Evolutionary conservation across 2,329 filamentous ascomycete genomes (phyloP).

Genomic region (Botryosphaeria dothidea): DNA sequence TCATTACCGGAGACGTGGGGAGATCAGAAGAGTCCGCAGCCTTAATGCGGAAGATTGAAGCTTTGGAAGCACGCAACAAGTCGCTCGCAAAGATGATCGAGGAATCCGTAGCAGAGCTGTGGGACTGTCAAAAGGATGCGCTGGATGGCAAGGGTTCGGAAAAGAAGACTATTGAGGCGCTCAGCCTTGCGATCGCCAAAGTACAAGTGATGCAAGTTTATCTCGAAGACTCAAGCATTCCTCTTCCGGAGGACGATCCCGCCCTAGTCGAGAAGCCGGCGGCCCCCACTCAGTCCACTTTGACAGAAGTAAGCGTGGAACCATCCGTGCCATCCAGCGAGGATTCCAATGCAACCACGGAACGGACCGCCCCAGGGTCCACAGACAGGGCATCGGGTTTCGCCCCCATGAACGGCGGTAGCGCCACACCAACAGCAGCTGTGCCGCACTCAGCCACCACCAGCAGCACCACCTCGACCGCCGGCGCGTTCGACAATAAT

Average conservation of each 20-base stretch:
- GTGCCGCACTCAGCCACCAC: conserved; percentile 21
- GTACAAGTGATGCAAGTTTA: conserved; percentile 55
- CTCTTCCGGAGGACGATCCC: conserved; percentile 43
- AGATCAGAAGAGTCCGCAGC: conserved; percentile 39
- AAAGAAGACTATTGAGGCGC: conserved; percentile 39
- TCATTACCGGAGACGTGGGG: conserved; percentile 23
- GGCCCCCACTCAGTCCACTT: not conserved
- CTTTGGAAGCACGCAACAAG: conserved; percentile 65
- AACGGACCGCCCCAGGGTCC: not conserved
- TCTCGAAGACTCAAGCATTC: conserved; percentile 47
- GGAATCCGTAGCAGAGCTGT: conserved; percentile 64
- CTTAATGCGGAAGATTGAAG: conserved; percentile 32
- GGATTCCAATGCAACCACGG: conserved; percentile 12
- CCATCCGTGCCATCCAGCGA: conserved; percentile 23
- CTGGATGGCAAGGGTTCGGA: conserved; percentile 40
- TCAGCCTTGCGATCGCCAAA: conserved; percentile 51
- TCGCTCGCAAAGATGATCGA: conserved; percentile 69
- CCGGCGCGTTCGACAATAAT: conserved; percentile 12
- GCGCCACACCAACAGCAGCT: conserved; percentile 12
- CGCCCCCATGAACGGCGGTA: not conserved
- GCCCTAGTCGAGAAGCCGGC: conserved; percentile 22
- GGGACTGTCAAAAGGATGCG: conserved; percentile 57
- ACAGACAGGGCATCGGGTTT: conserved; percentile 20
- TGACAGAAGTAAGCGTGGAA: not conserved
- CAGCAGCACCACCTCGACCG: not conserved